Percentiles rank a stretch among this genome's conserved stretches.
Evolutionary conservation across 73 alveolate genomes (phyloP).

Genomic region (Paramecium biaurelia): DNA sequence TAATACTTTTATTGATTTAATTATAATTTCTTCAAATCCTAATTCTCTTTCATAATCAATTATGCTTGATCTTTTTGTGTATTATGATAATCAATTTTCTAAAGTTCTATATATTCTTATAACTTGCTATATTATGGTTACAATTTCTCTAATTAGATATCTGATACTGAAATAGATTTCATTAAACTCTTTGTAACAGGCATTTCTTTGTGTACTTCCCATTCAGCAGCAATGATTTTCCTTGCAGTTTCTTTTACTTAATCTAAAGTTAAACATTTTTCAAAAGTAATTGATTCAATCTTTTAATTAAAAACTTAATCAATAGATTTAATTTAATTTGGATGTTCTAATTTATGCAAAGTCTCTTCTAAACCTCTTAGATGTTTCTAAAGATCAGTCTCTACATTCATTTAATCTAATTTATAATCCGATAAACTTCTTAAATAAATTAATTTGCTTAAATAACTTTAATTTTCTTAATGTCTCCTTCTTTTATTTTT

Average conservation of each 20-base stretch:
- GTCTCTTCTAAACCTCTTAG: not conserved
- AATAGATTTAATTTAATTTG: not conserved
- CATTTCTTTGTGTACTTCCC: slow-evolving; percentile 55
- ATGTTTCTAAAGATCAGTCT: not conserved
- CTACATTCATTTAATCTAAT: not conserved
- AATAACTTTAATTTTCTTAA: not conserved
- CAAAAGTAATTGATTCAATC: not conserved
- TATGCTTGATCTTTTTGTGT: not conserved
- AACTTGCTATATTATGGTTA: not conserved
- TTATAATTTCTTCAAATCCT: not conserved
- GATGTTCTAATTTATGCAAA: not conserved
- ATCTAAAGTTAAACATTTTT: slow-evolving; percentile 36
- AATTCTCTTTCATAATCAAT: not conserved
- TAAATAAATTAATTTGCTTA: slow-evolving; percentile 3
- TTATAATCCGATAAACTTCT: not conserved
- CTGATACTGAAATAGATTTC: slow-evolving; percentile 22
- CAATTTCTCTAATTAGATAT: not conserved
- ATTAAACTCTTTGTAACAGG: not conserved
- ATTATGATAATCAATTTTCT: slow-evolving; percentile 6
- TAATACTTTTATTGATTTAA: not conserved
- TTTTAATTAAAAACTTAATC: slow-evolving; percentile 1
- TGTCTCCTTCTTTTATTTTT: not conserved
- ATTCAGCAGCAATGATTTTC: slow-evolving; percentile 27
- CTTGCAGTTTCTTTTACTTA: slow-evolving; percentile 19
- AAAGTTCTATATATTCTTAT: not conserved